phyloP scores from a whole-genome alignment of 768 basidiomycete species.

The Termitomyces bulborhizus region DNA sequence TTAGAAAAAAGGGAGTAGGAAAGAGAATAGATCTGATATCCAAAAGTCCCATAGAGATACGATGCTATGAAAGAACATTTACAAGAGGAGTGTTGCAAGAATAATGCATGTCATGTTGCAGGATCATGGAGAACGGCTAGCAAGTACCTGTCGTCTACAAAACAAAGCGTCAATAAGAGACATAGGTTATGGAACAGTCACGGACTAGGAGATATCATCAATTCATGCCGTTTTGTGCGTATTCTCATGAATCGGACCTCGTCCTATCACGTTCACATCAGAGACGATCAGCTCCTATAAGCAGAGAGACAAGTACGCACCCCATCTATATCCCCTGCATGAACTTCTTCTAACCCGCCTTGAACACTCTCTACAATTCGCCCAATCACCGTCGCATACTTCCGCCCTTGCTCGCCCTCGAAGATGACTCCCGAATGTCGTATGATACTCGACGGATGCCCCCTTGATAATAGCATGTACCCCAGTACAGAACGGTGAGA shows the following conservation, averaged over 20 bases:
- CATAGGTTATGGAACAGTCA: not conserved
- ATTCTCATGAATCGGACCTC: slow-evolving; percentile 86
- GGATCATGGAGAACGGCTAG: slow-evolving; percentile 84
- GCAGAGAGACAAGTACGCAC: slow-evolving; percentile 9
- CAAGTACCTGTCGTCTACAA: slow-evolving; percentile 68
- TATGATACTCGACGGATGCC: slow-evolving; percentile 71
- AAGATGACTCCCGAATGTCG: slow-evolving; percentile 81
- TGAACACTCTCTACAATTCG: slow-evolving; percentile 77
- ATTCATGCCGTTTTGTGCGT: slow-evolving; percentile 84
- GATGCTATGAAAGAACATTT: not conserved
- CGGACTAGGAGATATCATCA: slow-evolving; percentile 92
- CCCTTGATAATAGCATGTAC: slow-evolving; percentile 76
- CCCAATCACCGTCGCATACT: slow-evolving; percentile 66
- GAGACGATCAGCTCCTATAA: not conserved
- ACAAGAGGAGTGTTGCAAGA: not conserved
- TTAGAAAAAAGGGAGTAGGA: too few relatives aligned
- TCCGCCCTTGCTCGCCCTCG: slow-evolving; percentile 76
- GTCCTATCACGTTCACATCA: slow-evolving; percentile 43
- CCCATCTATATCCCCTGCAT: slow-evolving; percentile 29
- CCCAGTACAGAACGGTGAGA: slow-evolving; percentile 83
- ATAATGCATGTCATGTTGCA: slow-evolving; percentile 26
- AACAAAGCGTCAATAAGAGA: not conserved
- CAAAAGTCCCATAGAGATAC: slow-evolving; percentile 9
- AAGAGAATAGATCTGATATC: not conserved
- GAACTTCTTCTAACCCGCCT: slow-evolving; percentile 71